Conservation (phyloP, 352 stramenopile species). For the Phytophthora constricta region DNA sequence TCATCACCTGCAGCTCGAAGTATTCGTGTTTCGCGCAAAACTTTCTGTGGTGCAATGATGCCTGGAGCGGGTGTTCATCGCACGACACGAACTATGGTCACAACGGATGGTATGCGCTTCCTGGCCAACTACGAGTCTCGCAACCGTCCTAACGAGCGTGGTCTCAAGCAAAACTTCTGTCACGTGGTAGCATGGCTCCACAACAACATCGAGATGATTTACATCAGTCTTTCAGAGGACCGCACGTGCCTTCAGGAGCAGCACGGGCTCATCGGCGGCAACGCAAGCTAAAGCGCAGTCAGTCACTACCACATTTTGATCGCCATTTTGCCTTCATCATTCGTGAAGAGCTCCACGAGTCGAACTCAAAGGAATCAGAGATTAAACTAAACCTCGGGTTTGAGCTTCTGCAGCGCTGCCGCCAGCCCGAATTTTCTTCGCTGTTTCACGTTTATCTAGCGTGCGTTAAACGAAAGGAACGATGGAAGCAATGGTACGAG, state of each 20-base stretch:
- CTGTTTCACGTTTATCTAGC: conserved; percentile 57
- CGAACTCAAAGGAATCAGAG: conserved; percentile 61
- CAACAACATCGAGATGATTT: conserved; percentile 14
- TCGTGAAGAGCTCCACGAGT: conserved; percentile 58
- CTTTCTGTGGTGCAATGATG: conserved; percentile 45
- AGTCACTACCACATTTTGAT: conserved; percentile 71
- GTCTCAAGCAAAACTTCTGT: conserved; percentile 4
- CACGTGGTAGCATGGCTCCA: conserved; percentile 9
- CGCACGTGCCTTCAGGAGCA: conserved; percentile 7
- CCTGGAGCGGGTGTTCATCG: conserved; percentile 26
- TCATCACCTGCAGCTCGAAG: conserved; percentile 26
- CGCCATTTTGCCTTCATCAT: conserved; percentile 66
- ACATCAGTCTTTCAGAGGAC: conserved; percentile 23
- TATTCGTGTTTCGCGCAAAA: conserved; percentile 43
- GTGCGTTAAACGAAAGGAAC: conserved; percentile 39
- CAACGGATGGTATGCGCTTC: conserved; percentile 66
- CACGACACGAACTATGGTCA: conserved; percentile 42
- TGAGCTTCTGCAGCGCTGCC: conserved; percentile 57
- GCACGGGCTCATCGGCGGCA: conserved; percentile 28
- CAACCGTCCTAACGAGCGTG: conserved; percentile 19
- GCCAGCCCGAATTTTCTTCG: conserved; percentile 62
- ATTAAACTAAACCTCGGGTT: conserved; percentile 66
- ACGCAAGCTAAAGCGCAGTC: conserved; percentile 62
- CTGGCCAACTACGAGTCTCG: conserved; percentile 62
- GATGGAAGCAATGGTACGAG: conserved; percentile 17